phyloP scores from a whole-genome alignment of 2,329 filamentous ascomycete genomes.

The Fusarium brachygibbosum region DNA sequence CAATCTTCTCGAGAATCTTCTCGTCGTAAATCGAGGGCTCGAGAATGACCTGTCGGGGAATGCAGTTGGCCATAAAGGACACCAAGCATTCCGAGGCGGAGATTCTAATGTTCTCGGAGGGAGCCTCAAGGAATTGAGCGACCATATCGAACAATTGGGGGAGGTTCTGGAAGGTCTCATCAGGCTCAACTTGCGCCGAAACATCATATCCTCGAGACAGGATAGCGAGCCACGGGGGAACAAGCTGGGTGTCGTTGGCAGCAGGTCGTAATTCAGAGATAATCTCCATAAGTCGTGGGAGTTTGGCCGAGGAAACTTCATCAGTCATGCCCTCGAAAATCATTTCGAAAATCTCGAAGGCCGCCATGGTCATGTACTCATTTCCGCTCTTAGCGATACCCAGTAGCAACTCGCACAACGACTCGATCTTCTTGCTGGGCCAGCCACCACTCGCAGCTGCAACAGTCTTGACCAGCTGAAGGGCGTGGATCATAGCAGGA shows the following conservation, averaged over 20 bases:
- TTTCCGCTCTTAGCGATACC: conserved; percentile 91
- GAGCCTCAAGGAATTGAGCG: conserved; percentile 83
- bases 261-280: conserved; percentile 93
- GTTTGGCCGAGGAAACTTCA: conserved; percentile 88
- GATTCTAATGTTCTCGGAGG: conserved; percentile 91
- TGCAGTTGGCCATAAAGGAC: conserved; percentile 90
- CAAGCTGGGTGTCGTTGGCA: conserved; percentile 91
- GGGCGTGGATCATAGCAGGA: conserved; percentile 87
- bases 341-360: conserved; percentile 97
- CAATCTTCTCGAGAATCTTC: conserved; percentile 86
- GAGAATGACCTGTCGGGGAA: conserved; percentile 84
- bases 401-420: conserved; percentile 88
- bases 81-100: conserved; percentile 96
- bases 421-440: conserved; percentile 96
- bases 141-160: conserved; percentile 87
- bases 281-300: conserved; percentile 89
- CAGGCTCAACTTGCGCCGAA: conserved; percentile 86
- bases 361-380: conserved; percentile 95
- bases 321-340: conserved; percentile 94
- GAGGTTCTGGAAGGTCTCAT: conserved; percentile 92
- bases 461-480: conserved; percentile 92
- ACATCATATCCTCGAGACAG: conserved; percentile 95
- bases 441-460: conserved; percentile 90
- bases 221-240: conserved; percentile 97
- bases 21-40: conserved; percentile 95